Conservation (phyloP, 805 yeast species). For the Zygosaccharomyces bisporus region DNA sequence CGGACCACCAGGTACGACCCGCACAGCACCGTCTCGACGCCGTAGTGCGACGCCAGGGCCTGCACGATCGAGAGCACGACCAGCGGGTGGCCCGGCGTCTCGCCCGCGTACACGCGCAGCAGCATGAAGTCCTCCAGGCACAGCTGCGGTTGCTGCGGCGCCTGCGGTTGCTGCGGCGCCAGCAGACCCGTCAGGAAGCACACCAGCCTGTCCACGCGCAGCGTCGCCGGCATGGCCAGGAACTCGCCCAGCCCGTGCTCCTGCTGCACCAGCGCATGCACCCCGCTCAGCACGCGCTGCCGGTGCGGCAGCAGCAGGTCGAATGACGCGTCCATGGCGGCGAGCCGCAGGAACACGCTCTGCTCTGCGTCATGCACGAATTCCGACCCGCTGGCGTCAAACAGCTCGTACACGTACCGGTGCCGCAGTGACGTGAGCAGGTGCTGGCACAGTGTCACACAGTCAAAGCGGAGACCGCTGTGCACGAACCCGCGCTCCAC, state of each 20-base stretch:
- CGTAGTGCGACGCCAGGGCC: conserved; percentile 15
- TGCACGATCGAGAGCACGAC: conserved; percentile 26
- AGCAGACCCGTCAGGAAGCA: conserved; percentile 16
- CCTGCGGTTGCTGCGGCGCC: conserved; percentile 1
- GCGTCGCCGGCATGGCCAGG: conserved; percentile 17
- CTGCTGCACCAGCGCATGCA: conserved; percentile 13
- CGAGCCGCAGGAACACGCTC: conserved; percentile 16
- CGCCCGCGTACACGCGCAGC: conserved; percentile 28
- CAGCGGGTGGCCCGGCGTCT: conserved; percentile 24
- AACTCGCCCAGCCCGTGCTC: conserved; percentile 12
- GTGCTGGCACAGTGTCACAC: conserved; percentile 15
- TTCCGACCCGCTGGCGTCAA: conserved; percentile 10
- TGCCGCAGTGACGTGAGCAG: conserved; percentile 20
- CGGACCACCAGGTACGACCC: conserved; percentile 20
- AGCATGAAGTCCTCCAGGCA: conserved; percentile 24
- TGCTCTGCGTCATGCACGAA: conserved; percentile 22
- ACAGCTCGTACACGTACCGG: conserved; percentile 16
- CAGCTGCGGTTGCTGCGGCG: background rate
- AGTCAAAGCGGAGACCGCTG: conserved; percentile 8
- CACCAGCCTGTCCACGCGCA: conserved; percentile 19
- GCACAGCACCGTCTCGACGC: conserved; percentile 19
- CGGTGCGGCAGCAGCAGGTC: conserved; percentile 18
- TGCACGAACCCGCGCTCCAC: conserved; percentile 9
- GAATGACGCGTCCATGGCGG: conserved; percentile 22
- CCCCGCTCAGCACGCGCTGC: conserved; percentile 7